Percentiles rank a stretch among this genome's conserved stretches.
Conservation (phyloP, 2,329 filamentous ascomycete genomes). For the Fusarium penzigii region DNA sequence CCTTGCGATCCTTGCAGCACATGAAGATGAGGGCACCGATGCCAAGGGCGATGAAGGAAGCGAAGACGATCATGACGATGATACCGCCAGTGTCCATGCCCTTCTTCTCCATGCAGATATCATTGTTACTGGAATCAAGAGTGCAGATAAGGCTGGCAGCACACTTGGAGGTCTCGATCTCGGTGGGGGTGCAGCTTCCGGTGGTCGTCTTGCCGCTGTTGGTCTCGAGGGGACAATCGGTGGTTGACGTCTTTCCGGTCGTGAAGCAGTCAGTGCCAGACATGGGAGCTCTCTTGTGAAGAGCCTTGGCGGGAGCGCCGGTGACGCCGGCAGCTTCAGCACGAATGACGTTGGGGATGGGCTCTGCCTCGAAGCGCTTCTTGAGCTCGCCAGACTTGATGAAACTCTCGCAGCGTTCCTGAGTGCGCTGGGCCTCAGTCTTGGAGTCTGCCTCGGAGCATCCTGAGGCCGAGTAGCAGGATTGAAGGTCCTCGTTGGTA, state of each 20-base stretch:
- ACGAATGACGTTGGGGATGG: slow-evolving; percentile 19
- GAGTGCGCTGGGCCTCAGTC: slow-evolving; percentile 30
- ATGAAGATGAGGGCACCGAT: slow-evolving; percentile 47
- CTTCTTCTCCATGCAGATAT: slow-evolving; percentile 43
- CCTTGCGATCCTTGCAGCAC: slow-evolving; percentile 52
- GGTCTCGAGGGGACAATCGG: slow-evolving; percentile 41
- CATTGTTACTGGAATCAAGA: slow-evolving; percentile 36
- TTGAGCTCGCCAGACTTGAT: slow-evolving; percentile 29
- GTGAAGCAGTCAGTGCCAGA: slow-evolving; percentile 38
- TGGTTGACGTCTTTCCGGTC: slow-evolving; percentile 36
- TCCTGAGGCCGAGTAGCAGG: slow-evolving; percentile 38
- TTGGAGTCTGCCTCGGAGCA: slow-evolving; percentile 35
- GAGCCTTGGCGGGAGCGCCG: slow-evolving; percentile 15
- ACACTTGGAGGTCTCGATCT: slow-evolving; percentile 41
- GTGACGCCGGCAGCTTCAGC: slow-evolving; percentile 16
- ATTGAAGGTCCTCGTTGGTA: slow-evolving; percentile 37
- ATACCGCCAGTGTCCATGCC: slow-evolving; percentile 48
- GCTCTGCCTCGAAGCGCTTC: slow-evolving; percentile 29
- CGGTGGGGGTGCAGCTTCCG: slow-evolving; percentile 42
- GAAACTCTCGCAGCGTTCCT: slow-evolving; percentile 36
- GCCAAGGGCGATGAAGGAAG: slow-evolving; percentile 38
- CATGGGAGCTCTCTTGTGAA: slow-evolving; percentile 17
- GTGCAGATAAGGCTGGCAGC: slow-evolving; percentile 46
- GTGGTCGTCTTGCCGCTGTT: slow-evolving; percentile 37
- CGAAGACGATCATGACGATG: slow-evolving; percentile 51